These are phyloP conservation scores for Chalciporus pseudorubinellus DNA, from an alignment of 768 basidiomycete species.

Conservation along the genomic window DNA sequence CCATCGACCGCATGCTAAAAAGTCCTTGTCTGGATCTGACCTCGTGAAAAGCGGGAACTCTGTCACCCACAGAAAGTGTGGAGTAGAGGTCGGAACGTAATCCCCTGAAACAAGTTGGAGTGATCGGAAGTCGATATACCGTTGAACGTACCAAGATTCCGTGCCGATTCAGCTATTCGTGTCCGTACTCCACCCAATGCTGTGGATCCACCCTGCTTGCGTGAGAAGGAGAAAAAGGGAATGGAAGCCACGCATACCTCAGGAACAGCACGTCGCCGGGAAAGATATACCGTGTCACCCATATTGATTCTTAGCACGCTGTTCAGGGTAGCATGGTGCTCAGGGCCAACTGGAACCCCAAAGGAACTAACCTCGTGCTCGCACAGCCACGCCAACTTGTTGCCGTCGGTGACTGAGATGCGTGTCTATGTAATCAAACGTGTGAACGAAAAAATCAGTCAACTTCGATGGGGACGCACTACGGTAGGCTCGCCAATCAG, in stretches of 20 bases:
- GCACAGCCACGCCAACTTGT: conserved; percentile 46
- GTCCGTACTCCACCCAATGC: conserved; percentile 70
- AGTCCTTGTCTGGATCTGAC: conserved; percentile 84
- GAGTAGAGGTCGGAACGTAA: conserved; percentile 50
- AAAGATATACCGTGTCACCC: conserved; percentile 60
- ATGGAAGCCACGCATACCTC: conserved; percentile 42
- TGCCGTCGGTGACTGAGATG: conserved; percentile 46
- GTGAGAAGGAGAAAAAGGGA: conserved; percentile 18
- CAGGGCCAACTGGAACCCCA: conserved; percentile 20
- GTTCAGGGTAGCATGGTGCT: conserved; percentile 36
- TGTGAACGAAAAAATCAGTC: conserved; percentile 7
- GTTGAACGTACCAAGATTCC: conserved; percentile 51
- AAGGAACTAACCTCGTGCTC: conserved; percentile 32
- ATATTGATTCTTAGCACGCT: conserved; percentile 41
- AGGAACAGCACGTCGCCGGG: conserved; percentile 46
- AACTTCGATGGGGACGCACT: conserved; percentile 16
- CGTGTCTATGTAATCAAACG: conserved; percentile 40
- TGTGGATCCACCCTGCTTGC: conserved; percentile 78
- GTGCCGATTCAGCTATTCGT: conserved; percentile 64
- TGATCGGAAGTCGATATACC: conserved; percentile 3
- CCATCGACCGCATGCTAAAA: conserved; percentile 84
- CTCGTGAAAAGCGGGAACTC: conserved; percentile 92
- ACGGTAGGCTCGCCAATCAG: conserved; percentile 23
- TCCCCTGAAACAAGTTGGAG: conserved; percentile 44
- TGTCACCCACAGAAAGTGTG: conserved; percentile 93